phyloP scores from a whole-genome alignment of 345 rosid genomes.

The Corymbia maculata region DNA sequence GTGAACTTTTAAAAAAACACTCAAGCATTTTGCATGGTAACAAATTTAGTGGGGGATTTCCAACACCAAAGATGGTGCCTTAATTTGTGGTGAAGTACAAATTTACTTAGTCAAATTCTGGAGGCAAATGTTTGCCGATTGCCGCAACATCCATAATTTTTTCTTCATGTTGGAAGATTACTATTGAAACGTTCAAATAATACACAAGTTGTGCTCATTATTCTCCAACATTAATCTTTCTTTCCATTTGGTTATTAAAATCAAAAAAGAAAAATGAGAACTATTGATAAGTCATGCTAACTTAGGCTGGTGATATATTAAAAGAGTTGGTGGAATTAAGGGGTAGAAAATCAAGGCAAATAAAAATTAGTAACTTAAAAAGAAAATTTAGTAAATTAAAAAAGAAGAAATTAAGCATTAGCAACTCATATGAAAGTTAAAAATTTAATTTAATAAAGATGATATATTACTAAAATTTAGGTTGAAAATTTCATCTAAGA shows the following conservation, averaged over 20 bases:
- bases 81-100: neutral
- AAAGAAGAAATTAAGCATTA: no score
- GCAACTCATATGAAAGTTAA: no score
- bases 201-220: neutral
- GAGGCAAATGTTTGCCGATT: neutral
- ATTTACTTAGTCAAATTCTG: neutral
- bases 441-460: no score
- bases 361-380: no score
- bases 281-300: no score
- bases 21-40: neutral
- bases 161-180: neutral
- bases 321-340: no score
- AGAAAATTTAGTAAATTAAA: no score
- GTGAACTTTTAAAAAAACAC: neutral
- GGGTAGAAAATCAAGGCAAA: no score
- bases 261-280: no score
- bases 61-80: neutral
- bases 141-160: neutral
- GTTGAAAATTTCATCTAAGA: neutral
- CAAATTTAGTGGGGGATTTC: neutral
- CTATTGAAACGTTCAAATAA: neutral
- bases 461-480: neutral
- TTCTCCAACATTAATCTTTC: neutral
- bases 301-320: no score
- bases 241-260: neutral